Conservation (phyloP, 2,329 filamentous ascomycete genomes). For the Metarhizium sp. region DNA sequence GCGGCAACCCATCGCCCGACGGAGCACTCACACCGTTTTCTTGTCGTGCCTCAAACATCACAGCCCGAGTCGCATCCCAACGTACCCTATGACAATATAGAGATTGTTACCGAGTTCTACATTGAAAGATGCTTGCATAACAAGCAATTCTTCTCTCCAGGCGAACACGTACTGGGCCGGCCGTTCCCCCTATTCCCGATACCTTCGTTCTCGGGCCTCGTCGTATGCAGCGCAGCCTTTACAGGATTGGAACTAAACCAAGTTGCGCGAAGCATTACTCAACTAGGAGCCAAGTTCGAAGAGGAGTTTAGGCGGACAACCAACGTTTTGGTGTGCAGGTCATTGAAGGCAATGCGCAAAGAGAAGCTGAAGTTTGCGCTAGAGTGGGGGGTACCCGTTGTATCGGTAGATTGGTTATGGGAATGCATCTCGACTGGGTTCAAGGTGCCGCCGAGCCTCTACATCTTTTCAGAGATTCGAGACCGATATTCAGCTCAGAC, state of each 20-base stretch:
- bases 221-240: conserved; percentile 75
- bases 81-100: conserved; percentile 26
- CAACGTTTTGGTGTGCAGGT: conserved; percentile 70
- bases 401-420: conserved; percentile 78
- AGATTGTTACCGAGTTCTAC: conserved; percentile 80
- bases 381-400: conserved; percentile 70
- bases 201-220: conserved; percentile 57
- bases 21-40: conserved; percentile 31
- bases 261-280: conserved; percentile 62
- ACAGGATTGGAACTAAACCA: conserved; percentile 78
- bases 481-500: conserved; percentile 14
- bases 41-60: conserved; percentile 46
- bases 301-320: conserved; percentile 63
- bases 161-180: conserved; percentile 61
- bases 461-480: conserved; percentile 37
- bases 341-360: conserved; percentile 43
- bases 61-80: conserved; percentile 34
- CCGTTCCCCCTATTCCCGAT: conserved; percentile 68
- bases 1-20: conserved; percentile 21
- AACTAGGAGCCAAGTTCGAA: conserved; percentile 74
- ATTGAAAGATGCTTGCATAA: conserved; percentile 79
- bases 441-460: conserved; percentile 34
- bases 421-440: conserved; percentile 57
- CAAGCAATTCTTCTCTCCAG: conserved; percentile 61
- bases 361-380: conserved; percentile 75